A percentile compares a stretch with the other conserved stretches of the same genome.
phyloP scores from a whole-genome alignment of 371 early-diverging fungal species.

The Mucor sp. region DNA sequence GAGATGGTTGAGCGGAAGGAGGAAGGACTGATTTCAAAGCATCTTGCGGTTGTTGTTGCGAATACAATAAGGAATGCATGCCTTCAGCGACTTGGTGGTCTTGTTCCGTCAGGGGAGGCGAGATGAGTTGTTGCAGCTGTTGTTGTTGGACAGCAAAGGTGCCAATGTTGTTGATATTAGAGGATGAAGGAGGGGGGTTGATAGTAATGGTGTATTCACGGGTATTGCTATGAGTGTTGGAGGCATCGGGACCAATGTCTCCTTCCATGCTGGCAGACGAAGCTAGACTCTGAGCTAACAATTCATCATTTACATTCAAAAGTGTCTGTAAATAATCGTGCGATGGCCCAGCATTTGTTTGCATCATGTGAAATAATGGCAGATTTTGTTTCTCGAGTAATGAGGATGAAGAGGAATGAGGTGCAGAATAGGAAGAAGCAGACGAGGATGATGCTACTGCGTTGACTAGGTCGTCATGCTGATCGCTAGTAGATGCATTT shows the following conservation, averaged over 20 bases:
- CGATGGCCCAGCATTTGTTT: slow-evolving; percentile 10
- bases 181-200: background rate
- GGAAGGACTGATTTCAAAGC: background rate
- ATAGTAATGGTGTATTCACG: background rate
- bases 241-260: background rate
- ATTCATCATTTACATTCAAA: slow-evolving; percentile 23
- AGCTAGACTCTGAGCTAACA: slow-evolving; percentile 22
- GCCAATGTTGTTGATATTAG: background rate
- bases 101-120: slow-evolving; percentile 3
- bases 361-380: slow-evolving; percentile 7
- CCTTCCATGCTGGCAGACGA: background rate
- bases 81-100: background rate
- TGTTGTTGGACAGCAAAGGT: background rate
- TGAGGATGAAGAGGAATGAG: background rate
- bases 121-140: background rate
- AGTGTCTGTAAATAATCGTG: slow-evolving; percentile 24
- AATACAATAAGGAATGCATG: background rate
- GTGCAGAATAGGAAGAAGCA: background rate
- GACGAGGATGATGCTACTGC: background rate
- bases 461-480: background rate
- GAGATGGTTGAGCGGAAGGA: background rate
- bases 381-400: background rate
- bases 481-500: background rate
- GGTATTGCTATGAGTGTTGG: background rate
- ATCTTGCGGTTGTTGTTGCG: background rate